Evolutionary conservation across 495 filamentous ascomycete genomes (phyloP).

Genomic region (Chaetomium tenue): DNA sequence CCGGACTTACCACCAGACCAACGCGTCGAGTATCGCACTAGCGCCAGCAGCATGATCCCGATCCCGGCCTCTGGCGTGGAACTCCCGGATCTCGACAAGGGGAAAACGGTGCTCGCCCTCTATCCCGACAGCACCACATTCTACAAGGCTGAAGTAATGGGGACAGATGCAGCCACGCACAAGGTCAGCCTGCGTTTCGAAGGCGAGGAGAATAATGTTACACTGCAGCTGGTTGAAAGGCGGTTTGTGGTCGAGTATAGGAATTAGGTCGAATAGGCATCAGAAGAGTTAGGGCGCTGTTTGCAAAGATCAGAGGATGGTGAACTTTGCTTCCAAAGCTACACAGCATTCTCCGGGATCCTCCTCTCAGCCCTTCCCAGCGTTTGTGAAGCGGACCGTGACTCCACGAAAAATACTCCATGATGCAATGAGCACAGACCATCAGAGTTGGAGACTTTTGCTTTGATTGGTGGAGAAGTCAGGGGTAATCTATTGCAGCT

Average conservation of each 20-base stretch:
- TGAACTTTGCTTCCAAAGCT: too few relatives aligned
- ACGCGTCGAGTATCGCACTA: constrained; percentile 73
- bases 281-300: too few relatives aligned
- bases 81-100: constrained; percentile 69
- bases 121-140: constrained; percentile 96
- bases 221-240: constrained; percentile 72
- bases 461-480: constrained; percentile 21
- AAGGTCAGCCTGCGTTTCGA: constrained; percentile 71
- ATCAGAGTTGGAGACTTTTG: not conserved
- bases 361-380: too few relatives aligned
- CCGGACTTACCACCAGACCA: constrained; percentile 70
- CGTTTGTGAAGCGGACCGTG: not conserved
- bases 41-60: constrained; percentile 75
- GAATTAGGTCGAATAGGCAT: constrained; percentile 15
- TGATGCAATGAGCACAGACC: constrained; percentile 12
- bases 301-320: too few relatives aligned
- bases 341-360: not conserved
- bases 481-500: constrained; percentile 27
- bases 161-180: constrained; percentile 52
- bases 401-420: constrained; percentile 9
- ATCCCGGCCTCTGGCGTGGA: constrained; percentile 57
- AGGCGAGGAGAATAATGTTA: constrained; percentile 79
- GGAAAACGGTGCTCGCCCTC: constrained; percentile 76
- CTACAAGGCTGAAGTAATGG: constrained; percentile 92
- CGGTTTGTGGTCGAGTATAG: constrained; percentile 75